phyloP scores from a whole-genome alignment of 1,284 basidiomycete genomes.

The Ustilago trichophora region DNA sequence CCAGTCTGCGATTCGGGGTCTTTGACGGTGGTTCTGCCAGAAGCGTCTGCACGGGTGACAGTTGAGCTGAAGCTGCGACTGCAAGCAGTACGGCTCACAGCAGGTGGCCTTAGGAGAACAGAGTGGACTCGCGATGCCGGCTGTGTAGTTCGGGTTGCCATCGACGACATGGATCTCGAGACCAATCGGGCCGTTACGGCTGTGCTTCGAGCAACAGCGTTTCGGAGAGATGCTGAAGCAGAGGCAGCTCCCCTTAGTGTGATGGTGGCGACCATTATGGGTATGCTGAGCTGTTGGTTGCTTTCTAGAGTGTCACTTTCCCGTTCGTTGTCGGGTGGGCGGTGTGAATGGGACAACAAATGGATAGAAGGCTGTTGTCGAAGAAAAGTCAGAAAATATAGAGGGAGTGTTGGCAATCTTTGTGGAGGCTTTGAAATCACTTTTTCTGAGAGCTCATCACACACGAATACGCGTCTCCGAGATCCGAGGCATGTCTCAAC shows the following conservation, averaged over 20 bases:
- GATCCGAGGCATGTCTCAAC: constrained; percentile 3
- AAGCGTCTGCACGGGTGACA: neutral
- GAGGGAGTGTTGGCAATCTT: too few relatives aligned
- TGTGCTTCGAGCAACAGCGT: neutral
- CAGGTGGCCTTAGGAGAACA: neutral
- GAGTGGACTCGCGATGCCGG: neutral
- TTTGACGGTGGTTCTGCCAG: constrained; percentile 24
- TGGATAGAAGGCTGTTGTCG: neutral
- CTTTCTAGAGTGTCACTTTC: too few relatives aligned
- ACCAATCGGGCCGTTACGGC: neutral
- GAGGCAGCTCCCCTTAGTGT: neutral
- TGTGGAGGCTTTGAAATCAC: constrained; percentile 20
- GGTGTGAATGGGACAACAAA: too few relatives aligned
- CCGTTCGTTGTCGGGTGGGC: neutral
- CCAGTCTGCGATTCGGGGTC: constrained; percentile 47
- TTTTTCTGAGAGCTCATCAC: neutral
- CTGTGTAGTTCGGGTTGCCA: neutral
- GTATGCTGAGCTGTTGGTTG: neutral
- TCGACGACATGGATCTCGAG: neutral
- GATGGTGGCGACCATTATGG: neutral
- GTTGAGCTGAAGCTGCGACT: constrained; percentile 5
- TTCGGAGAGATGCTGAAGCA: neutral
- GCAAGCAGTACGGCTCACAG: neutral
- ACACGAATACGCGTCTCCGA: neutral
- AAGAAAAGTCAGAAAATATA: too few relatives aligned